Base-by-base conservation (phyloP, 2,329 filamentous ascomycete genomes). In the Acarospora socialis region DNA sequence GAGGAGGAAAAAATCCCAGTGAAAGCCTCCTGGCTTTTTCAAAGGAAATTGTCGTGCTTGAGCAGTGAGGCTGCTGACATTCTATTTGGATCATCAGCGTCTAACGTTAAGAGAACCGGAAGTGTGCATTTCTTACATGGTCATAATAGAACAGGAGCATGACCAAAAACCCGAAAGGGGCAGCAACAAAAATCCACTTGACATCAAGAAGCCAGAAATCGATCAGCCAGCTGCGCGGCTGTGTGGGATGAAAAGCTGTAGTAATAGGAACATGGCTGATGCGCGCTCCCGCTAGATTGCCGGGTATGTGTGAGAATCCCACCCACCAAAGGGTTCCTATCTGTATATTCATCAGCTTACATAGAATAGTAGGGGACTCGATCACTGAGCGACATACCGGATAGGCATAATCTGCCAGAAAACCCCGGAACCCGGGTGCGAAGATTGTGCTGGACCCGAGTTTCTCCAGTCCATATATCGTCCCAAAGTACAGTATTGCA, bases 1-100 rank as follows among this genome's bases (percentile, higher is more conserved):
- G 0, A 72, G 57, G 0, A 73, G 56, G 48, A 70, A 71, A 43
- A 71, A 63, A 46, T 72, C 68, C 67, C 68, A 71, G 45, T 71
- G 66, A 44, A 71, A 72, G n/a, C 68, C 68, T 0, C 65, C 66
- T 0, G 68, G 68, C 41, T 73, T 72, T 32, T 60, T 60, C 7
- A 73, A 53, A 0, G 68, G 68, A 28, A 66, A 72, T 16, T 68
- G 59, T 16, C 60, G 62, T 9, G 64, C 66, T 48, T 72, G 68
- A 0, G 68, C 67, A 7, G 63, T 68, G 19, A 73, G 55, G 15
- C 63, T 67, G 37, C 63, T 68, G 31, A 71, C 63, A 22, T 63
- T 62, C 57, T 57, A 21, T 9, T 13, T 8, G 4, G 7, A 7
- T 32, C 13, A 33, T 28, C 12, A 34, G 19, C 12, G 9, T 8